These are phyloP conservation scores for Phytophthora pluvialis DNA, from an alignment of 352 stramenopile genomes.

Conservation along the genomic window DNA sequence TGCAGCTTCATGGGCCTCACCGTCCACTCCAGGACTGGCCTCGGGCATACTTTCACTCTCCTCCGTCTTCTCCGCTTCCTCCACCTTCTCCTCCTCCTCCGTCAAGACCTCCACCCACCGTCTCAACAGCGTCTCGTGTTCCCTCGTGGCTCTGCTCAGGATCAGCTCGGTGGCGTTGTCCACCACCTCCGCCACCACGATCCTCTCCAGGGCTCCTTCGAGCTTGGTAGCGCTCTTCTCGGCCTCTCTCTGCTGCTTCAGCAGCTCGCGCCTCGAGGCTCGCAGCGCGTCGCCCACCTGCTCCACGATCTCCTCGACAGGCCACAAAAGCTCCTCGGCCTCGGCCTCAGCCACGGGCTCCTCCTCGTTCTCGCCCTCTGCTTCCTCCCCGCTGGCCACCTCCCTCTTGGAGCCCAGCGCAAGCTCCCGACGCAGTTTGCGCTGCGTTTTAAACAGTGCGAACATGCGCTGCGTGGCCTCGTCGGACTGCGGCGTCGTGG, in stretches of 20 bases:
- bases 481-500: conserved; percentile 35
- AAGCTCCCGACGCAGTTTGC: conserved; percentile 52
- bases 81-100: conserved; percentile 24
- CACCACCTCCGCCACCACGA: conserved; percentile 60
- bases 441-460: conserved; percentile 52
- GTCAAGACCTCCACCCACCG: conserved; percentile 52
- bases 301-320: conserved; percentile 40
- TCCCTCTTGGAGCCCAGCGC: conserved; percentile 30
- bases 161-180: conserved; percentile 75
- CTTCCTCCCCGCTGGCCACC: conserved; percentile 10
- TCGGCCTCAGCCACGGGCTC: conserved; percentile 7
- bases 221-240: conserved; percentile 32
- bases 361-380: conserved; percentile 18
- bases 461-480: conserved; percentile 41
- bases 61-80: conserved; percentile 33
- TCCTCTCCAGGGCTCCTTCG: conserved; percentile 39
- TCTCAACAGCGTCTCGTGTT: conserved; percentile 44
- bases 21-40: conserved; percentile 7
- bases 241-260: conserved; percentile 26
- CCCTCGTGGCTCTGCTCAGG: conserved; percentile 48
- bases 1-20: conserved; percentile 5
- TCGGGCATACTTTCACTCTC: conserved; percentile 16
- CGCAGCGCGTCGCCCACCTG: conserved; percentile 45
- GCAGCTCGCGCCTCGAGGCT: conserved; percentile 36
- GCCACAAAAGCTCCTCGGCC: conserved; percentile 25